A percentile compares a stretch with the other conserved stretches of the same genome.
These are phyloP conservation scores for Boletus coccyginus DNA, from an alignment of 768 basidiomycete genomes.

Conservation along the genomic window DNA sequence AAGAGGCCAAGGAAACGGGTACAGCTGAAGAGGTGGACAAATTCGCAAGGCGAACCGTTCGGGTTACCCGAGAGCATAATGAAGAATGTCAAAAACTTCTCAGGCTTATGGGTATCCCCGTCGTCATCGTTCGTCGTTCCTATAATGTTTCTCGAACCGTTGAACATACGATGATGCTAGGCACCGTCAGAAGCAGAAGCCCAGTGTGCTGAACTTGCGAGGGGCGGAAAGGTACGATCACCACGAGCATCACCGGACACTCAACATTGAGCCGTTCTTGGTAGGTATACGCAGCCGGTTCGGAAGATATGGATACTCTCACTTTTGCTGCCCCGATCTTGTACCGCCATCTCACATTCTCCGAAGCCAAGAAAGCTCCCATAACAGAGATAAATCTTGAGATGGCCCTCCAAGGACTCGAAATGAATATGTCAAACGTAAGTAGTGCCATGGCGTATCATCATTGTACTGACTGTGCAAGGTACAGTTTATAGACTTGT, in stretches of 20 bases:
- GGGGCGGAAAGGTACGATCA: conserved; percentile 78
- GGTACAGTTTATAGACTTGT: conserved; percentile 88
- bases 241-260: not conserved
- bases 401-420: conserved; percentile 80
- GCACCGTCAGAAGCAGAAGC: conserved; percentile 99
- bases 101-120: conserved; percentile 94
- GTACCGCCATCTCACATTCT: conserved; percentile 94
- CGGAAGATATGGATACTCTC: conserved; percentile 99
- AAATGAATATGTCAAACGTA: conserved; percentile 91
- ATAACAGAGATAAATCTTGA: conserved; percentile 89
- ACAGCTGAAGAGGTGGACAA: conserved; percentile 92
- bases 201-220: conserved; percentile 97
- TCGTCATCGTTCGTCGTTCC: conserved; percentile 67
- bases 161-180: conserved; percentile 38
- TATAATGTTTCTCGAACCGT: not conserved
- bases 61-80: conserved; percentile 94
- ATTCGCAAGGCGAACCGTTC: conserved; percentile 86
- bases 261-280: not conserved
- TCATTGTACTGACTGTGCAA: not conserved
- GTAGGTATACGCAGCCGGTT: conserved; percentile 94
- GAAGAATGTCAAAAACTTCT: conserved; percentile 90
- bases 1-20: conserved; percentile 95
- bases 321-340: conserved; percentile 92
- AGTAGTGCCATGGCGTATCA: not conserved
- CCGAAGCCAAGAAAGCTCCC: conserved; percentile 95